phyloP scores from a whole-genome alignment of 2,329 filamentous ascomycete genomes.

The Helotiales sp. region DNA sequence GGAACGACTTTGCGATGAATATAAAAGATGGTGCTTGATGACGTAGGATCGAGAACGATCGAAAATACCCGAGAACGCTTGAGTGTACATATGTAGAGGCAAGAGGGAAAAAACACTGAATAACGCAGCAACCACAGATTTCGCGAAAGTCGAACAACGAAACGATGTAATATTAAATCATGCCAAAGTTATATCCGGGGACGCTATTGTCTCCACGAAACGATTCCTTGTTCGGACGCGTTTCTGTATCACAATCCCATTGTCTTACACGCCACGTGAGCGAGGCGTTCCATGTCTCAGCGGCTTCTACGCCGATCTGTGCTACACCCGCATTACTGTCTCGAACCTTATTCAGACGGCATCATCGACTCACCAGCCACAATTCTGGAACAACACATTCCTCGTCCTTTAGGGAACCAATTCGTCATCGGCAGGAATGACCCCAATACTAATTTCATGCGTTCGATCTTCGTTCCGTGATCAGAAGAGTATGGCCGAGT shows the following conservation, averaged over 20 bases:
- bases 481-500: background rate
- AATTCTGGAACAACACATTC: background rate
- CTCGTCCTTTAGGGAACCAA: background rate
- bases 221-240: too few relatives aligned
- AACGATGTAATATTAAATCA: too few relatives aligned
- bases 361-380: background rate
- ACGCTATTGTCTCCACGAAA: too few relatives aligned
- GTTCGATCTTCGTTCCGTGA: background rate
- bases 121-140: too few relatives aligned
- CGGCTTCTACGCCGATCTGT: background rate
- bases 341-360: conserved; percentile 1
- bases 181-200: too few relatives aligned
- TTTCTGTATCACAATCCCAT: background rate
- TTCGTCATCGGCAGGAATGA: background rate
- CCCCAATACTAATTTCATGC: background rate
- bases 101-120: too few relatives aligned
- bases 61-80: too few relatives aligned
- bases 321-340: background rate
- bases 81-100: too few relatives aligned
- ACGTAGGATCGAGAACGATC: too few relatives aligned
- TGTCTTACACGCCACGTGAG: background rate
- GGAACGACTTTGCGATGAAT: too few relatives aligned
- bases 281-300: background rate
- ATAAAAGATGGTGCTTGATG: too few relatives aligned
- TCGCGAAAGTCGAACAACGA: too few relatives aligned